Evolutionary conservation across 345 rosid genomes (phyloP).

Genomic region (Salix arbutifolia): DNA sequence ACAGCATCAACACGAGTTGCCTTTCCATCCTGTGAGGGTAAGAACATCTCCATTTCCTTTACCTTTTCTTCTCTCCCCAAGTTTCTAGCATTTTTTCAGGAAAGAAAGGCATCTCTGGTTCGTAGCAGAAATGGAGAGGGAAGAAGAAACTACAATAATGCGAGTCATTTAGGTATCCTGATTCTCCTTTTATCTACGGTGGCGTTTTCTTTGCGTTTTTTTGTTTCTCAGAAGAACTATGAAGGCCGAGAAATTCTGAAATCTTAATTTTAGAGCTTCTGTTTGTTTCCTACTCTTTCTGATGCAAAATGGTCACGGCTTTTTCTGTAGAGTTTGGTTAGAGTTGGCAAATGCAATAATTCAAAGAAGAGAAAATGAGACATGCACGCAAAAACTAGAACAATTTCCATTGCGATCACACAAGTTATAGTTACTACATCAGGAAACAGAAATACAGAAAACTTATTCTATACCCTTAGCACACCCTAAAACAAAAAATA

Average conservation of each 20-base stretch:
- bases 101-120: not conserved
- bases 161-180: not conserved
- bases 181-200: not conserved
- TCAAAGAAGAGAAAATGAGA: conserved; percentile 6
- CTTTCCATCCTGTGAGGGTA: conserved; percentile 16
- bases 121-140: not conserved
- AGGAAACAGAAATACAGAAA: conserved; percentile 29
- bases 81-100: not conserved
- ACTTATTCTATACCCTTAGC: conserved; percentile 57
- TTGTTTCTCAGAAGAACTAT: not conserved
- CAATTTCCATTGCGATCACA: conserved; percentile 45
- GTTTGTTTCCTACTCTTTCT: conserved; percentile 7
- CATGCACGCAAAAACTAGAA: conserved; percentile 52
- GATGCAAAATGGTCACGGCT: conserved; percentile 6
- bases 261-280: conserved; percentile 4
- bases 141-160: not conserved
- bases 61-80: not conserved
- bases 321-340: not conserved
- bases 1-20: conserved; percentile 1
- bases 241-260: not conserved
- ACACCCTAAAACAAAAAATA: conserved; percentile 35
- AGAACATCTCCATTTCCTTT: conserved; percentile 11
- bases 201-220: not conserved
- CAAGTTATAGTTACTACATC: conserved; percentile 43
- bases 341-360: conserved; percentile 10